phyloP scores from a whole-genome alignment of 1,139 yeast genomes.

The Blastobotrys aristatus region DNA sequence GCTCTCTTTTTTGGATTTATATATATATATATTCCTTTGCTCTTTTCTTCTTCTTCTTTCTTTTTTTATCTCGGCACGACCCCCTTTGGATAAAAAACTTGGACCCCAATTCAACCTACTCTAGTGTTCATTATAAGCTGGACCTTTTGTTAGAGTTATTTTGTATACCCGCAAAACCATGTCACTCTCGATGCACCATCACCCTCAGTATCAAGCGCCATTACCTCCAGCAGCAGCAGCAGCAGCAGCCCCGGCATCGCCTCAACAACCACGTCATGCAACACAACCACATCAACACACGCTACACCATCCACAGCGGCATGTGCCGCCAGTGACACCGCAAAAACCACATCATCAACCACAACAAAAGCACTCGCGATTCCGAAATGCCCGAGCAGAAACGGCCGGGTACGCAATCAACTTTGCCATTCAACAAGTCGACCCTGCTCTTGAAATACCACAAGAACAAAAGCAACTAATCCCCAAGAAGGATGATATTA shows the following conservation, averaged over 20 bases:
- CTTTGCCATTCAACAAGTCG: slow-evolving; percentile 24
- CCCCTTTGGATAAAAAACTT: not conserved
- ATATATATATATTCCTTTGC: not conserved
- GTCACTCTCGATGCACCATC: not conserved
- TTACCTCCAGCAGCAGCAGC: too few relatives aligned
- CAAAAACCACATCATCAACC: not conserved
- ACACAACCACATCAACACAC: not conserved
- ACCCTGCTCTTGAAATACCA: slow-evolving; percentile 16
- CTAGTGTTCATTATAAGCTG: not conserved
- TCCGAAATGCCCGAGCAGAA: slow-evolving; percentile 8
- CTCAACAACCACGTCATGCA: not conserved
- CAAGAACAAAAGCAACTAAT: slow-evolving; percentile 29
- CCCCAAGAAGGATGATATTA: slow-evolving; percentile 37
- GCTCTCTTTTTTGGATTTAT: not conserved
- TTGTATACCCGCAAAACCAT: too few relatives aligned
- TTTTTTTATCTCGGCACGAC: not conserved
- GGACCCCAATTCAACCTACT: not conserved
- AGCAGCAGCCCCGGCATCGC: too few relatives aligned
- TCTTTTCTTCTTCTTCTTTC: not conserved
- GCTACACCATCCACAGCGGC: not conserved
- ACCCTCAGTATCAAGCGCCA: not conserved
- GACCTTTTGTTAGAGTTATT: not conserved
- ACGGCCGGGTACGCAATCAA: slow-evolving; percentile 23
- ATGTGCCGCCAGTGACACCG: not conserved
- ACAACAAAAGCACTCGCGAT: slow-evolving; percentile 5